Evolutionary conservation across 2,329 filamentous ascomycete species (phyloP).

Genomic region (Arthrobotrys iridis): DNA sequence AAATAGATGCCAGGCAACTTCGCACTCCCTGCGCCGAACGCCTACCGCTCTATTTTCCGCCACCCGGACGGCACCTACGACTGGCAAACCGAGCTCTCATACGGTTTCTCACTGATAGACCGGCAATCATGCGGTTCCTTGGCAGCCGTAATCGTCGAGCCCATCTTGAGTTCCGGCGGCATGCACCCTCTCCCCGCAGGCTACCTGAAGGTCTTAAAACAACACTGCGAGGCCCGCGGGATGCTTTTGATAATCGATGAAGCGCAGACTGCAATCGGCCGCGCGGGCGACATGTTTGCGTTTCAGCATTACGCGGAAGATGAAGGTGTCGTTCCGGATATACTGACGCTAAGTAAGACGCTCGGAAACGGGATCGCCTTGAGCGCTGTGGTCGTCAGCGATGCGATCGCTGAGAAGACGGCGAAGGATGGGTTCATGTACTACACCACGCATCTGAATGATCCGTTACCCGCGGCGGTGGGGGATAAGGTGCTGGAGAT

Average conservation of each 20-base stretch:
- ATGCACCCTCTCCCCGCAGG: slow-evolving; percentile 70
- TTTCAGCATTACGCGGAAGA: slow-evolving; percentile 63
- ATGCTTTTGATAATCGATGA: slow-evolving; percentile 72
- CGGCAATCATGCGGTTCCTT: slow-evolving; percentile 70
- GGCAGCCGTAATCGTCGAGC: slow-evolving; percentile 72
- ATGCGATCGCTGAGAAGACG: slow-evolving; percentile 65
- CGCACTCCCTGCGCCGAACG: slow-evolving; percentile 70
- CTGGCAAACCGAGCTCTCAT: slow-evolving; percentile 73
- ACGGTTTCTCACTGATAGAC: slow-evolving; percentile 71
- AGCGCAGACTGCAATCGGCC: slow-evolving; percentile 70
- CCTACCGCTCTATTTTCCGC: slow-evolving; percentile 71
- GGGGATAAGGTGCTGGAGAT: slow-evolving; percentile 72
- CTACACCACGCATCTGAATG: slow-evolving; percentile 72
- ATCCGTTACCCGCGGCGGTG: slow-evolving; percentile 70
- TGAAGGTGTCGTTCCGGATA: slow-evolving; percentile 68
- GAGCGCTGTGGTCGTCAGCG: slow-evolving; percentile 68
- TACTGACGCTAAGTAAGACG: slow-evolving; percentile 71
- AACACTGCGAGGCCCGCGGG: slow-evolving; percentile 67
- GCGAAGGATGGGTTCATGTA: slow-evolving; percentile 68
- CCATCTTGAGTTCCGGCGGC: slow-evolving; percentile 69
- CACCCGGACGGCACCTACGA: slow-evolving; percentile 71
- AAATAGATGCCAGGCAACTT: slow-evolving; percentile 68
- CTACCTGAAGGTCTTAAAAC: slow-evolving; percentile 69
- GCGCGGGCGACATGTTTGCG: slow-evolving; percentile 70
- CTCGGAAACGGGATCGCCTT: slow-evolving; percentile 71